Percentiles rank a stretch among this genome's conserved stretches.
Conservation (phyloP, 2,329 filamentous ascomycete genomes). For the Bipolaris oryzae region DNA sequence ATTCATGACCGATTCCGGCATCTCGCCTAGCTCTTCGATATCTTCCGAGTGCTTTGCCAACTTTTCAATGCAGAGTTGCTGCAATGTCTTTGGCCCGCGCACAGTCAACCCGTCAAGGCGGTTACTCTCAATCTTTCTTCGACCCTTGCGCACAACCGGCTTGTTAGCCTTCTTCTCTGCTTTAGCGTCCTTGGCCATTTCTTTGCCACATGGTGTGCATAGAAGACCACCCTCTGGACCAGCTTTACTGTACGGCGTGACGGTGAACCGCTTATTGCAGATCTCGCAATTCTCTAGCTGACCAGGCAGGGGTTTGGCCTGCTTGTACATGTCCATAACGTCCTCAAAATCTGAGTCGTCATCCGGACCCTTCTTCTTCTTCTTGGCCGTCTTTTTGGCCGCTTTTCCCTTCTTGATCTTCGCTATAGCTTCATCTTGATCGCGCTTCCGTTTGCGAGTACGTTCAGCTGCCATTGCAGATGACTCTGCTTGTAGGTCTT, state of each 20-base stretch:
- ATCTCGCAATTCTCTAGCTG: constrained; percentile 88
- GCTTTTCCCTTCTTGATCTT: constrained; percentile 58
- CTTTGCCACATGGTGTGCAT: constrained; percentile 80
- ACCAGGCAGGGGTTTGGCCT: constrained; percentile 69
- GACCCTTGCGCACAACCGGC: constrained; percentile 63
- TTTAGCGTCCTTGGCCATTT: constrained; percentile 70
- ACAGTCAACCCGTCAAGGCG: constrained; percentile 76
- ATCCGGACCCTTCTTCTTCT: constrained; percentile 49
- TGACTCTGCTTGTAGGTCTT: constrained; percentile 43
- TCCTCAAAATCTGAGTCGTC: constrained; percentile 56
- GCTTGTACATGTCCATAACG: constrained; percentile 61
- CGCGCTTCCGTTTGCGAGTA: constrained; percentile 62
- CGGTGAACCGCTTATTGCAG: constrained; percentile 87
- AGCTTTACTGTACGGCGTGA: constrained; percentile 84
- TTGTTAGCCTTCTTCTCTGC: constrained; percentile 64
- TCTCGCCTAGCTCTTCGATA: constrained; percentile 68
- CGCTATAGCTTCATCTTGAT: constrained; percentile 57
- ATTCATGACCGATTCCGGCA: constrained; percentile 63
- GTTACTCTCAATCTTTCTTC: constrained; percentile 81
- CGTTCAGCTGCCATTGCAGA: constrained; percentile 52
- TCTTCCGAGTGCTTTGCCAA: constrained; percentile 67
- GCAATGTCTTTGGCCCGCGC: constrained; percentile 71
- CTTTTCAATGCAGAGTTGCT: constrained; percentile 68
- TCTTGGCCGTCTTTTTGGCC: constrained; percentile 54
- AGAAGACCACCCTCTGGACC: constrained; percentile 86